Evolutionary conservation across 2,329 filamentous ascomycete genomes (phyloP).

Genomic region (Epichloe scottii): DNA sequence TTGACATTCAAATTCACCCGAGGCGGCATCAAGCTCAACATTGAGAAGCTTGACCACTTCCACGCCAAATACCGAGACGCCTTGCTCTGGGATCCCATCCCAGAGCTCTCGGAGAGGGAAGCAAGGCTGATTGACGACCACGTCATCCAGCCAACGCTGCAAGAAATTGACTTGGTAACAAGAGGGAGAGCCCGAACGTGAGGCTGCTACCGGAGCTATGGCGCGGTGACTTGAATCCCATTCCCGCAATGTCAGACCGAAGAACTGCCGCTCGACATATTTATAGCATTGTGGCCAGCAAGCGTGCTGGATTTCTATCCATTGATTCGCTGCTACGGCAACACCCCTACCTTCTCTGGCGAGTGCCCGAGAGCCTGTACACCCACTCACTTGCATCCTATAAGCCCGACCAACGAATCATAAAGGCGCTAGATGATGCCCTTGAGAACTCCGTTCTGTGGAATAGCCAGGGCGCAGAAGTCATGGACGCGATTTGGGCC

Average conservation of each 20-base stretch:
- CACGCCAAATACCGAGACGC: slow-evolving; percentile 51
- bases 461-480: slow-evolving; percentile 6
- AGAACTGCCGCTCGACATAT: slow-evolving; percentile 11
- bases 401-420: slow-evolving; percentile 9
- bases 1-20: slow-evolving; percentile 83
- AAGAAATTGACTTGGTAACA: slow-evolving; percentile 14
- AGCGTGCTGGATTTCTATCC: slow-evolving; percentile 13
- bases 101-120: slow-evolving; percentile 13
- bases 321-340: slow-evolving; percentile 12
- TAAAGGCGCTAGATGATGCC: slow-evolving; percentile 14
- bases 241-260: slow-evolving; percentile 14
- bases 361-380: slow-evolving; percentile 20
- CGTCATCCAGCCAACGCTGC: slow-evolving; percentile 12
- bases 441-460: slow-evolving; percentile 10
- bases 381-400: slow-evolving; percentile 12
- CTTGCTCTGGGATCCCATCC: slow-evolving; percentile 16
- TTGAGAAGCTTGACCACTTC: slow-evolving; percentile 68
- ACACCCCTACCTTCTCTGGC: slow-evolving; percentile 27
- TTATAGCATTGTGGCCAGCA: slow-evolving; percentile 11
- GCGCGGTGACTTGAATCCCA: slow-evolving; percentile 12
- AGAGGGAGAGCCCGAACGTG: neutral
- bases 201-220: slow-evolving; percentile 10
- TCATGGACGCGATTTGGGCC: slow-evolving; percentile 10
- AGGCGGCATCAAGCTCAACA: slow-evolving; percentile 73
- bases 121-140: slow-evolving; percentile 12